phyloP scores from a whole-genome alignment of 1,139 yeast species.

The Sugiyamaella paludigena region DNA sequence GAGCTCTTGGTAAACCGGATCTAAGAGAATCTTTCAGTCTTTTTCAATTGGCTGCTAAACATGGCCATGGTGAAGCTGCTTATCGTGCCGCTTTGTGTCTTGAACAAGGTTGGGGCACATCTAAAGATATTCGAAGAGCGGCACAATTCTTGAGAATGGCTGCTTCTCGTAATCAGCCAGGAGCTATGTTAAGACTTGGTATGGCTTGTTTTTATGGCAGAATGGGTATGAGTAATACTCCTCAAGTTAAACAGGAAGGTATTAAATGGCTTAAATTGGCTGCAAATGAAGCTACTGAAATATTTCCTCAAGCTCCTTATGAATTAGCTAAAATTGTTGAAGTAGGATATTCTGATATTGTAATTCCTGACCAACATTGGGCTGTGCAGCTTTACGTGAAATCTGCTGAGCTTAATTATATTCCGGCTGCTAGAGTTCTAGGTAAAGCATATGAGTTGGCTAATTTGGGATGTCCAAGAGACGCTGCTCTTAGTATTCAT shows the following conservation, averaged over 20 bases:
- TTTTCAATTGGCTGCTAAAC: slow-evolving; percentile 89
- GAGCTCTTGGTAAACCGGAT: slow-evolving; percentile 83
- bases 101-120: slow-evolving; percentile 91
- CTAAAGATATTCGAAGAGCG: slow-evolving; percentile 84
- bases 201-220: slow-evolving; percentile 78
- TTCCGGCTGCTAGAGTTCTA: slow-evolving; percentile 72
- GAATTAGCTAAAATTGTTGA: slow-evolving; percentile 86
- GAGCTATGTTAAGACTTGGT: slow-evolving; percentile 92
- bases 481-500: slow-evolving; percentile 82
- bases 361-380: slow-evolving; percentile 78
- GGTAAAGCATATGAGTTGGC: slow-evolving; percentile 89
- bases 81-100: slow-evolving; percentile 88
- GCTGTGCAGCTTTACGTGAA: slow-evolving; percentile 84
- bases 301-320: slow-evolving; percentile 88
- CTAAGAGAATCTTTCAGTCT: slow-evolving; percentile 69
- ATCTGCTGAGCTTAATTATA: slow-evolving; percentile 86
- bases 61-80: slow-evolving; percentile 87
- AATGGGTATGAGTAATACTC: slow-evolving; percentile 73
- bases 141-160: slow-evolving; percentile 82
- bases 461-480: slow-evolving; percentile 69
- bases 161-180: slow-evolving; percentile 87
- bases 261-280: slow-evolving; percentile 93
- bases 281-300: slow-evolving; percentile 75
- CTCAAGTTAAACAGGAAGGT: slow-evolving; percentile 76
- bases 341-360: slow-evolving; percentile 80